Percentiles rank a stretch among this genome's conserved stretches.
Evolutionary conservation across 768 basidiomycete species (phyloP).

Genomic region (Tulasnella calospora): DNA sequence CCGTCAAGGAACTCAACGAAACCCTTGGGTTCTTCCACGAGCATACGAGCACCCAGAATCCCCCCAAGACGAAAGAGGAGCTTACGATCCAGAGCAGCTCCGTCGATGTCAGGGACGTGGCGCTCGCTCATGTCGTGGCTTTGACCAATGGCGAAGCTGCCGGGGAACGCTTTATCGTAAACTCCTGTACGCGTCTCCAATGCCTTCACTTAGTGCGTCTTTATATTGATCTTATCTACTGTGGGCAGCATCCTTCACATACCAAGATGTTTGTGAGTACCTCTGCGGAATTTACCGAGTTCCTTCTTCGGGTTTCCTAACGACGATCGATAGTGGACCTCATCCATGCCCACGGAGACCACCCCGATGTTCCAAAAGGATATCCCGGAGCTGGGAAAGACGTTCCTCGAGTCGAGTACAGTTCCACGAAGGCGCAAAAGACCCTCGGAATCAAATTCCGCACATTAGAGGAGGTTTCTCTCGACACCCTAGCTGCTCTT

Average conservation of each 20-base stretch:
- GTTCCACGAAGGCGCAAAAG: conserved; percentile 5
- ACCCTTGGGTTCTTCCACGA: neutral
- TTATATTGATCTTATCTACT: neutral
- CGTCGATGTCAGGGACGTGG: conserved; percentile 27
- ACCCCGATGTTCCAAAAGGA: neutral
- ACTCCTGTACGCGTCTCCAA: neutral
- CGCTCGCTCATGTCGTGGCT: conserved; percentile 20
- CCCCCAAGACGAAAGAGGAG: neutral
- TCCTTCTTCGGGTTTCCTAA: too few species aligned
- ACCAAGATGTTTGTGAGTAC: conserved; percentile 25
- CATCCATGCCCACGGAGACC: conserved; percentile 9
- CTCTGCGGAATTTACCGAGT: neutral
- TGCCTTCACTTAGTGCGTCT: neutral
- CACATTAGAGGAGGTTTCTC: conserved; percentile 19
- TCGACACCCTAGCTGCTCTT: conserved; percentile 4
- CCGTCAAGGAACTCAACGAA: neutral
- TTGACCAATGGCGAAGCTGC: conserved; percentile 11
- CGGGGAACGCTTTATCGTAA: conserved; percentile 19
- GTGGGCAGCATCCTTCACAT: conserved; percentile 11
- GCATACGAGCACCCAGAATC: neutral
- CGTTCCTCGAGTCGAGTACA: neutral
- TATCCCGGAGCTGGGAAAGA: conserved; percentile 1
- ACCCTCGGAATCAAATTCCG: conserved; percentile 11
- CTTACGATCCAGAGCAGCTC: neutral
- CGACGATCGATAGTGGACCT: neutral